Evolutionary conservation across 108 stramenopile species (phyloP), one percentile per base, ranked within the genome.

Genomic region (Bacterosira constricta): DNA sequence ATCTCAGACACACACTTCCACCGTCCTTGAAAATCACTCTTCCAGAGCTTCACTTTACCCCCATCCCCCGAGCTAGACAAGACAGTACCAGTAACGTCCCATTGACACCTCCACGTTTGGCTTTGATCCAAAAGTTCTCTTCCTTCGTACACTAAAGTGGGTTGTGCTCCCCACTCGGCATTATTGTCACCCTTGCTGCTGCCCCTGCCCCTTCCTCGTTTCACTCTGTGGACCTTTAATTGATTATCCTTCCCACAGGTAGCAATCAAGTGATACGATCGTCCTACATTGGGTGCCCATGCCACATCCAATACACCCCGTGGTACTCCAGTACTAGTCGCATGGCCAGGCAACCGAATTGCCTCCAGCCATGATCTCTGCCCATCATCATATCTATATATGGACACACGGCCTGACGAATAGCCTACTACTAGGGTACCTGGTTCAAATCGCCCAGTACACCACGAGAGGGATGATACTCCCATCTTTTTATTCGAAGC

Each of bases 281-380:
- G 78, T 31, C 96, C 96, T 10, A 98, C 92, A 71, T 94, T 93
- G 18, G 96, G 95, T 29, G 97, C 96, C 96, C 96, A 98, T 25
- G 89, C 90, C 13, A 98, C 92, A 77, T 96, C 94, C 73, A 87
- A 64, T 0, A 98, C 90, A 20, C 85, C 87, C 17, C 77, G 66
- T 18, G 78, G 66, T 63, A 84, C 62, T 9, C 86, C 74, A 15
- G 70, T 60, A 4, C 49, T 6, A 35, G 50, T 80, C 2, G 65
- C 57, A 54, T 80, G 71, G 5, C 63, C 57, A 8, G 69, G 85
- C 37, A 95, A 58, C 23, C 76, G 83, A 11, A 88, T 60, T 10
- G 80, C 46, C 26, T 86, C 77, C 36, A 83, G 64, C 93, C 93
- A 95, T 30, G 85, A 73, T 26, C 90, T 75, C 11, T 80, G 59